Base-by-base conservation (phyloP, 306 rosid genomes). In the Vigna trinervia region DNA sequence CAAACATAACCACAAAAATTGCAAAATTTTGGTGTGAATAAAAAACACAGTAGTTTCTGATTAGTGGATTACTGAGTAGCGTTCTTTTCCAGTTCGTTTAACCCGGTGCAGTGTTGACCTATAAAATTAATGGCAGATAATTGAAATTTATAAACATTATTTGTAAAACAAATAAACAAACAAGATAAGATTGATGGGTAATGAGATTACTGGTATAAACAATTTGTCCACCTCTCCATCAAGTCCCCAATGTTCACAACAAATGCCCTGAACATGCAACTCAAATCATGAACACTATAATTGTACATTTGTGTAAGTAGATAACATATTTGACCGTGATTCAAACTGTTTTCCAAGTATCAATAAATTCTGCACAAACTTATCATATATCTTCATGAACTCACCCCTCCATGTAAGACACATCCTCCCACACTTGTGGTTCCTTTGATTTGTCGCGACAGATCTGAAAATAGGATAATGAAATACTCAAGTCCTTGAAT, bases 181-280 rank as follows among this genome's bases (percentile, higher is more conserved):
- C 8, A 38, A 41, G 3, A 9, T 43, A 43, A 20, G 17, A 10
- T 1, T 20, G 5, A 41, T 65, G 12, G 17, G 22, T 39, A 41
- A 39, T 20, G 52, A 41, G 11, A 65, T 11, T 65, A 65, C 71
- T 32, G n/a, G 53, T 66, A 66, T 66, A 66, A 43, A 66, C 71
- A 66, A 43, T 66, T 66, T 11, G 71, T 66, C 71, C 71, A 66
- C 53, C 71, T 66, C 36, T 66, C 71, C 71, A 66, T 66, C 36
- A 66, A 66, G 36, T 66, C 53, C 1, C 71, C 71, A 0, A 66
- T 66, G 53, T 43, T 66, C 12, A 66, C 71, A 66, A 66, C 20
- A 43, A 66, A 66, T 5, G 53, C 71, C 71, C 71, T 65, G 36
- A 26, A 26, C 28, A 26, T 26, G 28, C 28, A 2, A 39, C 4